Base-by-base conservation (phyloP, 768 basidiomycete genomes). In the Tylopilus vinaceipallidus region DNA sequence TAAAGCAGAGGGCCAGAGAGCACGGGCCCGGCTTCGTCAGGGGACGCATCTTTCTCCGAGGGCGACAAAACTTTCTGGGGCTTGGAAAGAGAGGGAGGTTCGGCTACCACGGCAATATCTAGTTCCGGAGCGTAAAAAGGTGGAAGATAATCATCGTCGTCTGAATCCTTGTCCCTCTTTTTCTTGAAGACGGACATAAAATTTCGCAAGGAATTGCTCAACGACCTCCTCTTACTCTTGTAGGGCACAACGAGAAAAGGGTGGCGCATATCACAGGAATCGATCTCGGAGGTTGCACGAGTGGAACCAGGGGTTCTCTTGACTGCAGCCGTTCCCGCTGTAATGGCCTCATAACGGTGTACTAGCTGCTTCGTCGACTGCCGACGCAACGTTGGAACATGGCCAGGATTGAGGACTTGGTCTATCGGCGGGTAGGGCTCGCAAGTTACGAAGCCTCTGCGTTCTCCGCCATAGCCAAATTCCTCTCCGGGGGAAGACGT, bases 191-290 rank as follows among this genome's bases (percentile, higher is more conserved):
- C 79, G 6, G 82, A 77, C 37, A 88, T 68, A 26, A 87, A 62
- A 55, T 81, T 86, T 34, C 79, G 76, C 53, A 88, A 68, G 16
- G 84, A 86, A 62, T 79, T 80, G 20, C 83, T 78, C 42, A 88
- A 68, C 5, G 81, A 84, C 9, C 68, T 64, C 42, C 64, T 66
- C 60, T 76, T 82, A 51, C 71, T 74, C 50, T 74, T 76, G 55
- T 69, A 65, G 13, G 59, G 37, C 8, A 38, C 47, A 24, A 59
- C 43, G 8, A 56, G 57, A 37, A 58, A 63, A 36, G 54, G 54
- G 49, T 42, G 57, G 17, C 45, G 30, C 22, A 37, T 26, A 27
- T 52, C 54, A 41, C 49, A 58, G 42, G 55, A 47, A 24, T 52
- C 47, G 30, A 39, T 35, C 29, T 48, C 53, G 13, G 53, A 53